Evolutionary conservation across 345 rosid species (phyloP).

Genomic region (Citrus reticulata): DNA sequence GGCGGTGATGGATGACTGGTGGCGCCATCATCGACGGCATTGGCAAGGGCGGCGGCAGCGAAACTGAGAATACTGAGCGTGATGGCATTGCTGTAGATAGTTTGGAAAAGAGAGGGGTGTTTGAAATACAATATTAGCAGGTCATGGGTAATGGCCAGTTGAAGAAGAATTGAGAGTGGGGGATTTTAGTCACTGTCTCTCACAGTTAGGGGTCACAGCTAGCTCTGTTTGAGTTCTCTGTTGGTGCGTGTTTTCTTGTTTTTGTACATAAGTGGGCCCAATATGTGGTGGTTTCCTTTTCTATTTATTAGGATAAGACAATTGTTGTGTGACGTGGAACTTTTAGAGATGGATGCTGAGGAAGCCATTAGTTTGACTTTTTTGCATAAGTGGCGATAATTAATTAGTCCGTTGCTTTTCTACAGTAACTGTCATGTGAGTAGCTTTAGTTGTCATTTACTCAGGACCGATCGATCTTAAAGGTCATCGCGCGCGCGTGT

Average conservation of each 20-base stretch:
- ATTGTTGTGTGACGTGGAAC: slow-evolving; percentile 13
- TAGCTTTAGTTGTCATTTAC: slow-evolving; percentile 9
- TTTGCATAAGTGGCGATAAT: slow-evolving; percentile 15
- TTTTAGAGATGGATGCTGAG: background rate
- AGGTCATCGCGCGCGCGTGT: background rate
- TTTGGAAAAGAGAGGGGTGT: slow-evolving; percentile 11
- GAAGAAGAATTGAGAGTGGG: background rate
- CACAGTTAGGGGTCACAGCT: background rate
- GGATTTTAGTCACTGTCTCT: background rate
- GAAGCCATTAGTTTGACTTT: slow-evolving; percentile 5
- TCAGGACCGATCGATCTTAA: background rate
- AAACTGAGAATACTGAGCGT: slow-evolving; percentile 17
- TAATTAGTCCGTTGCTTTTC: slow-evolving; percentile 4
- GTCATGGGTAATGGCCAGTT: background rate
- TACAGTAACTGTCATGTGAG: slow-evolving; percentile 28
- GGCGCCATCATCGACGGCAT: slow-evolving; percentile 17
- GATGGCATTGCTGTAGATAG: slow-evolving; percentile 47
- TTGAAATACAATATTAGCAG: background rate
- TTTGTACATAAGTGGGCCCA: background rate
- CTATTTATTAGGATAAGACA: slow-evolving; percentile 14
- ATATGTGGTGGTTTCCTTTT: background rate
- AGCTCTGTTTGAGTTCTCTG: background rate
- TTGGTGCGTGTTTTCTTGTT: background rate
- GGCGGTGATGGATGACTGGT: background rate
- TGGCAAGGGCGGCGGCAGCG: slow-evolving; percentile 14